A percentile compares a stretch with the other conserved stretches of the same genome.
phyloP scores from a whole-genome alignment of 2,329 filamentous ascomycete species.

The Fusarium vanettenii region DNA sequence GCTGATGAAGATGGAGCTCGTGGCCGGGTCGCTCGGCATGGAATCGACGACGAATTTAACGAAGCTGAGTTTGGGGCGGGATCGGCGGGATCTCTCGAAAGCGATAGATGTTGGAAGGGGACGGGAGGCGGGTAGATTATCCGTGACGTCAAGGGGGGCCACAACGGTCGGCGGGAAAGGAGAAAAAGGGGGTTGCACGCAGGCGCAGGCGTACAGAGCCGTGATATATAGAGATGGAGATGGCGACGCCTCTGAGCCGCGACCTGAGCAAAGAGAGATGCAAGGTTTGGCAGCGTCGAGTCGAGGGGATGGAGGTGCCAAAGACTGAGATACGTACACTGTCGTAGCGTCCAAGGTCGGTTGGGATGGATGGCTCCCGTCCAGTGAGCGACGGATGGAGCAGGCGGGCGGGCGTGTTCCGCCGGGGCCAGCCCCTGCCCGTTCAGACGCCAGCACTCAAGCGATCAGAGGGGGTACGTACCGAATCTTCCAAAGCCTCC shows the following conservation, averaged over 20 bases:
- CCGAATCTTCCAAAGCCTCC: constrained; percentile 14
- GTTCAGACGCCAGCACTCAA: constrained; percentile 24
- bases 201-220: constrained; percentile 22
- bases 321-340: constrained; percentile 14
- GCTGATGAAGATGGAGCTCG: background rate
- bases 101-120: constrained; percentile 23
- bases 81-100: constrained; percentile 40
- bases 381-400: constrained; percentile 8
- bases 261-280: constrained; percentile 21
- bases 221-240: constrained; percentile 13
- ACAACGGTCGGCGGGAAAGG: constrained; percentile 19
- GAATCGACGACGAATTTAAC: constrained; percentile 28
- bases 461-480: constrained; percentile 35
- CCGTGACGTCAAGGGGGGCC: constrained; percentile 43
- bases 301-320: background rate
- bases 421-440: constrained; percentile 24
- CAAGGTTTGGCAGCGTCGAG: constrained; percentile 11
- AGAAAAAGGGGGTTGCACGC: constrained; percentile 22
- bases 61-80: constrained; percentile 25
- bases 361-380: constrained; percentile 7
- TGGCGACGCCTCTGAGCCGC: constrained; percentile 2
- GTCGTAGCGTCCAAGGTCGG: constrained; percentile 18
- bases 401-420: constrained; percentile 3
- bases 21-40: constrained; percentile 7
- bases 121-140: constrained; percentile 25